Percentiles rank a stretch among this genome's conserved stretches.
Conservation (phyloP, 345 rosid genomes). For the Euphorbia peplus region DNA sequence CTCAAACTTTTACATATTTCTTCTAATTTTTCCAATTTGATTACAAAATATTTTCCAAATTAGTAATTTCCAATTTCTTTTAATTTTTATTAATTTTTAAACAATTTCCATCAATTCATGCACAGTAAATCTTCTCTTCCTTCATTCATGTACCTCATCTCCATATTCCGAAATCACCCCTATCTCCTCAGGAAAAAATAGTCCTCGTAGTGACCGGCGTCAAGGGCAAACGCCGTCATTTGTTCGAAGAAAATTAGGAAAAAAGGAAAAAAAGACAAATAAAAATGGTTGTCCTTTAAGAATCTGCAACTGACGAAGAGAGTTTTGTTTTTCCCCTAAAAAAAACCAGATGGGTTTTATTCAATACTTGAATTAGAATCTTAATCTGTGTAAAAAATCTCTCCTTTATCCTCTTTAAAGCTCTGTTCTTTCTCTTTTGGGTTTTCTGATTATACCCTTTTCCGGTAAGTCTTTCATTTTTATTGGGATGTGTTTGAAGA, state of each 20-base stretch:
- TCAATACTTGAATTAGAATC: neutral
- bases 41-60: too few relatives aligned
- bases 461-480: constrained; percentile 4
- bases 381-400: neutral
- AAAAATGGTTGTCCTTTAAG: constrained; percentile 2
- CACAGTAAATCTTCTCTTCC: too few relatives aligned
- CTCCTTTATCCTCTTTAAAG: neutral
- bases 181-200: neutral
- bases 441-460: constrained; percentile 7
- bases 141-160: too few relatives aligned
- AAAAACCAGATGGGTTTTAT: constrained; percentile 1
- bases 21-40: too few relatives aligned
- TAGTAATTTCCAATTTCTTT: too few relatives aligned
- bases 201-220: neutral
- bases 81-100: too few relatives aligned
- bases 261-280: neutral
- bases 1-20: too few relatives aligned
- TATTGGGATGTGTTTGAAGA: neutral
- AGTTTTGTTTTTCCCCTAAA: neutral
- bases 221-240: neutral
- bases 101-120: too few relatives aligned
- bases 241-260: too few relatives aligned
- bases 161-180: neutral
- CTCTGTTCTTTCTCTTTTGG: neutral
- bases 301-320: constrained; percentile 9